Evolutionary conservation across 2,329 filamentous ascomycete genomes (phyloP), one percentile per base, ranked within the genome.

Genomic region (Emydomyces testavorans): DNA sequence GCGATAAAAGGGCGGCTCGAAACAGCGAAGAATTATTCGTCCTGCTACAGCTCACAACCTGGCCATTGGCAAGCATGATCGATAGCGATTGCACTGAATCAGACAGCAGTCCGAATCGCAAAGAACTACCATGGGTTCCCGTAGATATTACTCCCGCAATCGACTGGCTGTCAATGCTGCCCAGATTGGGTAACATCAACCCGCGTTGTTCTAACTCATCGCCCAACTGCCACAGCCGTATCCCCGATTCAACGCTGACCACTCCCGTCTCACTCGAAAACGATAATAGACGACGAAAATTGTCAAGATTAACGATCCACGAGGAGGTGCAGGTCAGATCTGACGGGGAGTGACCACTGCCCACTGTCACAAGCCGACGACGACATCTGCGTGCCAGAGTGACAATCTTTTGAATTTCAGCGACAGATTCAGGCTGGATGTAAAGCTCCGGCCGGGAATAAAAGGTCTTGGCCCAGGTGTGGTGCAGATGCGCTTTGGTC

Each of bases 391-490:
- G 82, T 4, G 92, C 92, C 18, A 95, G 76, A 35, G 75, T 81
- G 52, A 95, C 77, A 43, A 84, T 73, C 64, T 93, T 89, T 64
- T 90, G 83, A 55, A 98, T 78, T 67, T 96, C 90, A 11, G 72
- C 71, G 44, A 92, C 71, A 1, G 81, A 82, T 58, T 84, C 76
- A 2, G 92, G 92, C 59, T 85, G 85, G 57, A 96, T 79, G 68
- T 90, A 95, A 50, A 96, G 80, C 71, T 95, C 88, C 2, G 92
- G 92, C 15, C 81, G 78, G 43, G 83, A 92, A 59, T 84, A 82
- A 70, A 93, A 95, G 42, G 92, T 96, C 61, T 82, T 82, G 32
- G 92, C 92, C 92, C 92, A 98, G 16, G 92, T 98, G 59, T 82
- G 82, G 70, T 96, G 92, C 41, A 81, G 68, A 65, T 96, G 81